These are phyloP conservation scores for Sordariomycetes sp. DNA, from an alignment of 2,329 filamentous ascomycete species.

Conservation along the genomic window DNA sequence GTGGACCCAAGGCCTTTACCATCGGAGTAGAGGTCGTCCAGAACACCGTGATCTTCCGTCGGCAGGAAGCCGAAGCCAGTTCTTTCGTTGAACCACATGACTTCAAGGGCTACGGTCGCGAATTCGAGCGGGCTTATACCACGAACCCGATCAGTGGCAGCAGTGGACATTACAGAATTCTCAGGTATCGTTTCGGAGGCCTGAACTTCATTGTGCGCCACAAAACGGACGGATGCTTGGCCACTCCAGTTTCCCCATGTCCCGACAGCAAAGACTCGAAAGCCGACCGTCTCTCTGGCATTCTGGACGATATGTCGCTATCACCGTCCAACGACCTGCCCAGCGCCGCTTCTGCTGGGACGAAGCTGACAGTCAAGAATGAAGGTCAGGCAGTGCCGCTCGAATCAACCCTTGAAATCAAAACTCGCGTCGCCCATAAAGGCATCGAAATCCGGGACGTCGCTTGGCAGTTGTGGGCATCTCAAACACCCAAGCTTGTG, in stretches of 20 bases:
- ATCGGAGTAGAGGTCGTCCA: constrained; percentile 26
- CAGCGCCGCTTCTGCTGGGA: neutral
- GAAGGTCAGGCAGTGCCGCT: constrained; percentile 20
- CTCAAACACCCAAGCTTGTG: constrained; percentile 35
- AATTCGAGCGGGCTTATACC: constrained; percentile 34
- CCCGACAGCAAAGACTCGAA: constrained; percentile 1
- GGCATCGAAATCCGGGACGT: constrained; percentile 21
- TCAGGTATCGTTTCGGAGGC: constrained; percentile 29
- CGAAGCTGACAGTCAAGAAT: constrained; percentile 18
- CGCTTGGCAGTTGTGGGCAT: constrained; percentile 30
- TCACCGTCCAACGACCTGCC: no score
- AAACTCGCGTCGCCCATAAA: constrained; percentile 24
- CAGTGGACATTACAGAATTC: constrained; percentile 33
- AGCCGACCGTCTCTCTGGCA: constrained; percentile 10
- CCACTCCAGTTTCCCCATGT: neutral
- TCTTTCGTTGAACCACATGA: constrained; percentile 19
- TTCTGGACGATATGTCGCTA: constrained; percentile 15
- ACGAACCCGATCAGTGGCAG: constrained; percentile 18
- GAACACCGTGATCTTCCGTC: constrained; percentile 26
- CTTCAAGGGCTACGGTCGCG: constrained; percentile 29
- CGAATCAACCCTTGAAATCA: constrained; percentile 30
- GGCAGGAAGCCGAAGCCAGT: constrained; percentile 17
- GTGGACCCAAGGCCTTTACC: constrained; percentile 21
- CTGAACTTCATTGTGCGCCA: constrained; percentile 28
- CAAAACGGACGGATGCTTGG: constrained; percentile 26